phyloP scores from a whole-genome alignment of 2,329 filamentous ascomycete species.

The Diplodia mutila region DNA sequence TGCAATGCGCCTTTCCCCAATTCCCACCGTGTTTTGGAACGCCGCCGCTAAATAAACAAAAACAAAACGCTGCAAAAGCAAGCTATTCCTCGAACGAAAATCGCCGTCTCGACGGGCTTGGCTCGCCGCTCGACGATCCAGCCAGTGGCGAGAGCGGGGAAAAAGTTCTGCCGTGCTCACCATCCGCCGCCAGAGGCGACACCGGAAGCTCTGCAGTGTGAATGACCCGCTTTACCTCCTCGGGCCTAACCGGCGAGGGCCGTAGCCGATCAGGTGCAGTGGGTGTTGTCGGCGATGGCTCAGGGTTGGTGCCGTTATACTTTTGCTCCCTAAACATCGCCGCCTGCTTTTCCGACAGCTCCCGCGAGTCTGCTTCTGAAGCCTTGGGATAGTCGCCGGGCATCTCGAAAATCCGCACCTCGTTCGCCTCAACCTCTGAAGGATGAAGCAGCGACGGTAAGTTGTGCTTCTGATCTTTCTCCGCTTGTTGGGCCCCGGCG shows the following conservation, averaged over 20 bases:
- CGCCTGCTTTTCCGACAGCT: constrained; percentile 54
- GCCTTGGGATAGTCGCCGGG: constrained; percentile 60
- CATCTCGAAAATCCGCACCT: constrained; percentile 52
- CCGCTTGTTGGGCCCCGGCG: not conserved
- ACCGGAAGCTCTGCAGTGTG: constrained; percentile 2
- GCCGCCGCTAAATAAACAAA: constrained; percentile 22
- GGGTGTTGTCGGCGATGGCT: constrained; percentile 24
- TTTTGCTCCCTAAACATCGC: constrained; percentile 50
- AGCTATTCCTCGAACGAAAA: constrained; percentile 35
- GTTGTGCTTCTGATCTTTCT: not conserved
- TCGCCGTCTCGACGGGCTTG: constrained; percentile 35
- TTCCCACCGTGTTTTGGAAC: constrained; percentile 13
- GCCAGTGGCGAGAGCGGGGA: constrained; percentile 41
- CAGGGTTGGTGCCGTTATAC: constrained; percentile 51
- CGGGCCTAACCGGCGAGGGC: constrained; percentile 18
- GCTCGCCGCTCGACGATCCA: constrained; percentile 28
- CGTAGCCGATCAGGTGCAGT: constrained; percentile 11
- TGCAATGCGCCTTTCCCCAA: not conserved
- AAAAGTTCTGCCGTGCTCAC: constrained; percentile 11
- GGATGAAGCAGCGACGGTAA: not conserved
- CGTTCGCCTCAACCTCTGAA: constrained; percentile 42
- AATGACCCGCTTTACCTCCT: constrained; percentile 24
- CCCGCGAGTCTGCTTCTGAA: constrained; percentile 53
- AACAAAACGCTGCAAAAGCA: not conserved
- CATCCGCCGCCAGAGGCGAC: constrained; percentile 7